These are phyloP conservation scores for Sclerotinia spermophila DNA, from an alignment of 2,329 filamentous ascomycete species.

Conservation along the genomic window DNA sequence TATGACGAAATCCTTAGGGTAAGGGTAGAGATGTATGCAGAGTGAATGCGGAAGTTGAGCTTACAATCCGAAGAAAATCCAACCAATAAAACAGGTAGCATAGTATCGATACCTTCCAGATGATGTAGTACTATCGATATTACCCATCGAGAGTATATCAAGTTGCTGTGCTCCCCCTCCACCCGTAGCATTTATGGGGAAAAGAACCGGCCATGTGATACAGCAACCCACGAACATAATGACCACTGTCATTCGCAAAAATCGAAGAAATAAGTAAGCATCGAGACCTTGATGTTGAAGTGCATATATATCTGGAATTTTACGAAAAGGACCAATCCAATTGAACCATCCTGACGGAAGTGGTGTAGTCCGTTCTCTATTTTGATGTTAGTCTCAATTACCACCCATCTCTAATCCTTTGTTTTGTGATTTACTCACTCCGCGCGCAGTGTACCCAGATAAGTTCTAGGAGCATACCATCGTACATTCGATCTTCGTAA, in stretches of 20 bases:
- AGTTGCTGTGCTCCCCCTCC: conserved; percentile 62
- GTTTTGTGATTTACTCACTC: conserved; percentile 29
- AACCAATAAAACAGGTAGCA: conserved; percentile 70
- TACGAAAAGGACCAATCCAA: conserved; percentile 66
- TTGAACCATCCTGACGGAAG: conserved; percentile 60
- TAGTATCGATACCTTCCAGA: conserved; percentile 61
- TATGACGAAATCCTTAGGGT: neutral
- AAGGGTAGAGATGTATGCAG: too few species aligned
- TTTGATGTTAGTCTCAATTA: conserved; percentile 21
- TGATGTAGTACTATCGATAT: conserved; percentile 57
- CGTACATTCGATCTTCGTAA: conserved; percentile 47
- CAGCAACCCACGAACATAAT: conserved; percentile 79
- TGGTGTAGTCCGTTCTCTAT: conserved; percentile 54
- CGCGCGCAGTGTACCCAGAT: conserved; percentile 49
- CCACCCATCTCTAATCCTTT: neutral
- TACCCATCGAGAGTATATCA: conserved; percentile 74
- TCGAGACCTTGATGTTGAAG: conserved; percentile 91
- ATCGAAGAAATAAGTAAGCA: conserved; percentile 85
- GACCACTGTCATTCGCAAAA: conserved; percentile 72
- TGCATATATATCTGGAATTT: conserved; percentile 69
- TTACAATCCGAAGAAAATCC: conserved; percentile 75
- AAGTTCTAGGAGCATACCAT: conserved; percentile 54
- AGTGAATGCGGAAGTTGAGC: neutral
- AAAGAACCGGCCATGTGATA: conserved; percentile 84
- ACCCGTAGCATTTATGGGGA: conserved; percentile 83